Evolutionary conservation across 176 grass and related monocot species (phyloP), one percentile per base, ranked within the genome.

Genomic region (Musa acuminata): DNA sequence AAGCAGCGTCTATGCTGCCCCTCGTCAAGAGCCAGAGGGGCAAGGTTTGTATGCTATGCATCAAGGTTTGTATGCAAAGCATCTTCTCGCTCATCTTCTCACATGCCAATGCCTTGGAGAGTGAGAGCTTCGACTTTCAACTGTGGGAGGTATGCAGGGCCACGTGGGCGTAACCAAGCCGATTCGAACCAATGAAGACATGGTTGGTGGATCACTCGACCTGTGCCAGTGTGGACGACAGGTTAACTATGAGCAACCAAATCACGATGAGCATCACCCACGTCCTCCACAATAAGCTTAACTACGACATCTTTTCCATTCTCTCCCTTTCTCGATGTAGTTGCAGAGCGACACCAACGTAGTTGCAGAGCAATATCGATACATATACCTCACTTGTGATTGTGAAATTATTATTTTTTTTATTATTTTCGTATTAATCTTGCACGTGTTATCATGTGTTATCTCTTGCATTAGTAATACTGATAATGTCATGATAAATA

Each of bases 81-180:
- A 87, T 82, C 2, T 85, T 87, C 9, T 84, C 89, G 49, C 83
- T 96, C 4, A 68, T 96, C 6, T 96, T 96, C 79, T 96, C 92
- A 6, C 84, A 87, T 62, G 89, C 86, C 64, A 87, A 96, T 64
- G 89, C 87, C 1, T 83, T 96, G 8, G 89, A 96, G 82, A 91
- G 83, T 79, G 82, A 59, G 71, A 92, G 89, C 89, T 92, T 87
- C 75, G 84, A 96, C 89, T 96, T 92, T 74, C 85, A 84, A 69
- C 84, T 89, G 53, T 89, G 86, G 75, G 89, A 96, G 62, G 92
- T 92, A 19, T 86, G 92, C 71, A 89, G 89, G 48, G 92, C 92
- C 14, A 87, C 89, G 0, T 96, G 89, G 92, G 82, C 87, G 13
- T 87, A 96, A 83, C 72, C 87, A 7, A 83, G 92, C 2, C 87